Percentiles rank a stretch among this genome's conserved stretches.
Evolutionary conservation across 2,329 filamentous ascomycete genomes (phyloP).

Genomic region (Cytospora piceae): DNA sequence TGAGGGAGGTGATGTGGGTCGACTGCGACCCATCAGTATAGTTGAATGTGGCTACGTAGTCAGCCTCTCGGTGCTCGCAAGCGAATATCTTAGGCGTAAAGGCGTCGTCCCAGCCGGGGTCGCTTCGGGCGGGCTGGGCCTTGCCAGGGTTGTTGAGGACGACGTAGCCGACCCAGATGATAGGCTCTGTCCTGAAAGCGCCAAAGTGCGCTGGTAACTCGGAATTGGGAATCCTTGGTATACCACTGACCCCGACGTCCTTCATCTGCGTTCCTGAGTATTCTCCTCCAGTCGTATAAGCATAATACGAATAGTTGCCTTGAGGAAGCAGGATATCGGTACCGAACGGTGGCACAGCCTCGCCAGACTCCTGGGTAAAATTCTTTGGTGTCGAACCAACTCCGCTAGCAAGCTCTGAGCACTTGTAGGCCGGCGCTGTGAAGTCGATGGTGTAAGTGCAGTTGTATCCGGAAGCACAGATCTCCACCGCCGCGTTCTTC

Average conservation of each 20-base stretch:
- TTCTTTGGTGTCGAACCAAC: constrained; percentile 35
- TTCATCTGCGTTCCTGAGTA: constrained; percentile 39
- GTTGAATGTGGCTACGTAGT: constrained; percentile 42
- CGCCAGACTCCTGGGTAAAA: constrained; percentile 35
- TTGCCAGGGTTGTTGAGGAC: constrained; percentile 33
- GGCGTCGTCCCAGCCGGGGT: constrained; percentile 38
- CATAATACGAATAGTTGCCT: constrained; percentile 42
- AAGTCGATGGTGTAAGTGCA: constrained; percentile 45
- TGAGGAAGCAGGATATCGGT: constrained; percentile 40
- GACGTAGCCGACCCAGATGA: constrained; percentile 45
- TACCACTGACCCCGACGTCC: constrained; percentile 38
- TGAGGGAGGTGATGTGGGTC: constrained; percentile 35
- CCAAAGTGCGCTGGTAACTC: constrained; percentile 40
- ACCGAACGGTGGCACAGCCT: constrained; percentile 38
- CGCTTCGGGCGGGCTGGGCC: constrained; percentile 33
- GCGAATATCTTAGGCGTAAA: constrained; percentile 43
- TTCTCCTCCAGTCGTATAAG: constrained; percentile 39
- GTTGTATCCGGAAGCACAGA: constrained; percentile 45
- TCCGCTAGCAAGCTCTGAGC: constrained; percentile 40
- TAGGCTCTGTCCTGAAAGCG: constrained; percentile 43
- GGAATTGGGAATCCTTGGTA: constrained; percentile 36
- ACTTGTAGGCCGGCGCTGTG: constrained; percentile 46
- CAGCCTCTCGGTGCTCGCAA: constrained; percentile 45
- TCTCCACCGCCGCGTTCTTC: constrained; percentile 40
- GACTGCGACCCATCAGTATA: constrained; percentile 39